Percentiles rank a stretch among this genome's conserved stretches.
Evolutionary conservation across 2,329 filamentous ascomycete genomes (phyloP).

Genomic region (Colletotrichum australisinense): DNA sequence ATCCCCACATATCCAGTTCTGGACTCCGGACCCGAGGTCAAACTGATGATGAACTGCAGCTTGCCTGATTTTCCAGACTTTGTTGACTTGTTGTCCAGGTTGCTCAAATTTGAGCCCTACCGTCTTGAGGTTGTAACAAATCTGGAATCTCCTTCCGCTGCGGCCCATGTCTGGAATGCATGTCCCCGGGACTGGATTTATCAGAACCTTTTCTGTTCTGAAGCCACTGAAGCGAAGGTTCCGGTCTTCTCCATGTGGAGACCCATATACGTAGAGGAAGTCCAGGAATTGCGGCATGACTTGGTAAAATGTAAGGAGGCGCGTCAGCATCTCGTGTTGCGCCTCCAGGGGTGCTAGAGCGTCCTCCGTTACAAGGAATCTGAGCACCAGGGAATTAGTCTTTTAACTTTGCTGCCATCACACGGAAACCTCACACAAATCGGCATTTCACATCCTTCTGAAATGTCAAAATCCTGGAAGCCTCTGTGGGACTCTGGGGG

Average conservation of each 20-base stretch:
- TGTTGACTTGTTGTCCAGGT: slow-evolving; percentile 4
- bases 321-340: slow-evolving; percentile 24
- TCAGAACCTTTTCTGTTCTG: slow-evolving; percentile 44
- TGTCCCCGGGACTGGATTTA: slow-evolving; percentile 24
- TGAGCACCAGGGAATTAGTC: not conserved
- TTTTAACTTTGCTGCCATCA: no score
- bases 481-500: no score
- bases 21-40: slow-evolving; percentile 47
- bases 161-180: slow-evolving; percentile 41
- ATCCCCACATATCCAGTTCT: slow-evolving; percentile 53
- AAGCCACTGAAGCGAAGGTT: slow-evolving; percentile 51
- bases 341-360: not conserved
- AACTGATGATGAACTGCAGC: slow-evolving; percentile 53
- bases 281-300: slow-evolving; percentile 53
- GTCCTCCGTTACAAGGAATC: not conserved
- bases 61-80: slow-evolving; percentile 49
- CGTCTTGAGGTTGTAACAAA: slow-evolving; percentile 49
- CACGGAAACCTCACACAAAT: not conserved
- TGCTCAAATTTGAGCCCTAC: slow-evolving; percentile 31
- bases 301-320: slow-evolving; percentile 46
- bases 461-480: not conserved
- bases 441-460: not conserved
- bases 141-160: slow-evolving; percentile 48
- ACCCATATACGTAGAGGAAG: slow-evolving; percentile 51
- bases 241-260: slow-evolving; percentile 38